phyloP scores from a whole-genome alignment of 495 filamentous ascomycete genomes.

The Extremus antarcticus region DNA sequence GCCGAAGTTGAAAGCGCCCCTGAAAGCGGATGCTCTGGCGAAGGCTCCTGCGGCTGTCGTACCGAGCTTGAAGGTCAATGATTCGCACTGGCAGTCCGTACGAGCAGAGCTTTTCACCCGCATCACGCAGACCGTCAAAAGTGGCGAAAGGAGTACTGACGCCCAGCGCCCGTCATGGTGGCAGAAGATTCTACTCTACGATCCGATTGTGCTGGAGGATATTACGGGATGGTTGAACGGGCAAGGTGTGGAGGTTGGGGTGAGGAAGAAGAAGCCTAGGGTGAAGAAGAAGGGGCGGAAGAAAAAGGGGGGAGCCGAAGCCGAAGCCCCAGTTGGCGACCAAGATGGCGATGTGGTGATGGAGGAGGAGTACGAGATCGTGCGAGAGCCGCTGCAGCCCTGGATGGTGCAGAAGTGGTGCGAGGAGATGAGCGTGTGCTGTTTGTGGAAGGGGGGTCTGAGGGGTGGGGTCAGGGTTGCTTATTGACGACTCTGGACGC shows the following conservation, averaged over 20 bases:
- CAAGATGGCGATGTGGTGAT: neutral
- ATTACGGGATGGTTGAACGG: slow-evolving; percentile 73
- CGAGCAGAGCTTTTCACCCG: slow-evolving; percentile 37
- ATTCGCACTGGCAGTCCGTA: slow-evolving; percentile 16
- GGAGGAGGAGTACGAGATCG: slow-evolving; percentile 32
- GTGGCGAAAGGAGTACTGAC: slow-evolving; percentile 39
- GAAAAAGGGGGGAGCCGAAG: slow-evolving; percentile 7
- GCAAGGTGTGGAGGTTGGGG: slow-evolving; percentile 42
- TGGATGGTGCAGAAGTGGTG: slow-evolving; percentile 72
- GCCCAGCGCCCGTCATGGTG: slow-evolving; percentile 55
- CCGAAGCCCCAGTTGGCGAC: no score
- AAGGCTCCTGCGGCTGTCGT: neutral
- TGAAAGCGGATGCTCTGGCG: neutral
- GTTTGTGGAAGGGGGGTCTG: slow-evolving; percentile 19
- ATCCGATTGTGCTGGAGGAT: slow-evolving; percentile 84
- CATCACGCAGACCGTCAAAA: slow-evolving; percentile 56
- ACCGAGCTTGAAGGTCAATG: slow-evolving; percentile 1
- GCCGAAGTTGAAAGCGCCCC: neutral
- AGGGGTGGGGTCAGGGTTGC: neutral
- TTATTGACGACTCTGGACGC: no score
- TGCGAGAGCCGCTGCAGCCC: slow-evolving; percentile 52
- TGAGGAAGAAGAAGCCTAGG: slow-evolving; percentile 1
- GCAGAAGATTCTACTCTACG: slow-evolving; percentile 88
- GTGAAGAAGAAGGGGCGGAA: slow-evolving; percentile 10
- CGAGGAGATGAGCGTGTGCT: slow-evolving; percentile 44